phyloP scores from a whole-genome alignment of 1,284 basidiomycete species.

The Cutaneotrichosporon sp. region DNA sequence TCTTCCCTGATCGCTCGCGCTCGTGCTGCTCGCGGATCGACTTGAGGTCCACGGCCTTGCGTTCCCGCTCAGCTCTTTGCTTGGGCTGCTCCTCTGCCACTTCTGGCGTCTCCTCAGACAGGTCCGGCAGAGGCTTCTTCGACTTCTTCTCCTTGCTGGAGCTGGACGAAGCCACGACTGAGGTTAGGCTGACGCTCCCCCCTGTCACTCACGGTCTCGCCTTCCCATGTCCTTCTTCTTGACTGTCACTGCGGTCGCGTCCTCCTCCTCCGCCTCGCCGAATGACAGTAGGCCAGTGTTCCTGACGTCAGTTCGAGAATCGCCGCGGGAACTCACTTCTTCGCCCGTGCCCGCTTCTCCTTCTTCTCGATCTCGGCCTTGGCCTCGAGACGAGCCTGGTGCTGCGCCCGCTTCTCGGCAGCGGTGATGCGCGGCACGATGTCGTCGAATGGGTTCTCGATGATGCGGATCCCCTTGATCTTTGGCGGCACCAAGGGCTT shows the following conservation, averaged over 20 bases:
- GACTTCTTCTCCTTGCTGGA: slow-evolving; percentile 1
- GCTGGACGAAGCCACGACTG: background rate
- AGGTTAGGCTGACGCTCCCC: slow-evolving; percentile 10
- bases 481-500: slow-evolving; percentile 91
- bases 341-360: slow-evolving; percentile 70
- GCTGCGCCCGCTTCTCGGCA: slow-evolving; percentile 79
- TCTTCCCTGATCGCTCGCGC: slow-evolving; percentile 63
- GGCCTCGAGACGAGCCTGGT: slow-evolving; percentile 70
- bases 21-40: slow-evolving; percentile 74
- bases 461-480: slow-evolving; percentile 76
- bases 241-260: slow-evolving; percentile 56
- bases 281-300: slow-evolving; percentile 87
- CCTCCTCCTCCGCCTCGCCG: slow-evolving; percentile 72
- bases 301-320: slow-evolving; percentile 55
- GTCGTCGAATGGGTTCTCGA: slow-evolving; percentile 92
- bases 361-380: slow-evolving; percentile 73
- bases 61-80: slow-evolving; percentile 29
- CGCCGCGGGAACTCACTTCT: slow-evolving; percentile 66
- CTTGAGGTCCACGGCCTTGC: slow-evolving; percentile 59
- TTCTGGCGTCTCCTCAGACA: slow-evolving; percentile 28
- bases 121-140: slow-evolving; percentile 2
- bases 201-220: slow-evolving; percentile 67
- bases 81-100: slow-evolving; percentile 1
- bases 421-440: slow-evolving; percentile 96
- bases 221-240: slow-evolving; percentile 78